Evolutionary conservation across 371 early-diverging fungal species (phyloP), one percentile per base, ranked within the genome.

Genomic region (Actinomortierella wolfii): DNA sequence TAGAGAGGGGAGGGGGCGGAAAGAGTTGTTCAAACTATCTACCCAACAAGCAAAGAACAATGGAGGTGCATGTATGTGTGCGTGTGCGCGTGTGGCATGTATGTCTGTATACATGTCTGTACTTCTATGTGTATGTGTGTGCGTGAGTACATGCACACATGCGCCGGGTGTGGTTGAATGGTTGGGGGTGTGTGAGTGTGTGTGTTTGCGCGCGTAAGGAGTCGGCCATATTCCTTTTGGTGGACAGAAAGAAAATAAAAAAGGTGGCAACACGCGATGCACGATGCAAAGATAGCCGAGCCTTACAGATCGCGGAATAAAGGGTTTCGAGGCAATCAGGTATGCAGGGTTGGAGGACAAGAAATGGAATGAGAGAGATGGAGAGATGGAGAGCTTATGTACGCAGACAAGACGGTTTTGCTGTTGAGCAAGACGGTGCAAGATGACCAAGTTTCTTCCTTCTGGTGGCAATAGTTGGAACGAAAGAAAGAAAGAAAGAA

Each of bases 381-480:
- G n/a, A n/a, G n/a, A n/a, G n/a, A n/a, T 23, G 24, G 39, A 48
- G 48, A 1, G 21, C 17, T 23, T 13, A 40, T 18, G 11, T 26
- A 28, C 41, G 40, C 2, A 40, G 55, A 41, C 41, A 52, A 3
- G 45, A 45, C 28, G 23, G 17, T 46, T 46, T 23, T 42, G 9
- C 50, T 49, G 46, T 63, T 42, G 58, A 57, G 51, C 58, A 25
- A 39, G 8, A 7, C 8, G 20, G 54, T 26, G 59, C 62, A 62
- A 68, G 57, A 61, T n/a, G n/a, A 68, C 62, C 54, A 68, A 68
- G n/a, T n/a, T n/a, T n/a, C n/a, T n/a, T n/a, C 68, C 68, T 62
- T 68, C 68, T 59, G 5, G 4, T 26, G 44, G 21, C 21, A 26
- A 58, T 44, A 41, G n/a, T 1, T 17, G 40, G 9, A 11, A 34